Evolutionary conservation across 2,329 filamentous ascomycete species (phyloP).

Genomic region (Chaetomiaceae sp.): DNA sequence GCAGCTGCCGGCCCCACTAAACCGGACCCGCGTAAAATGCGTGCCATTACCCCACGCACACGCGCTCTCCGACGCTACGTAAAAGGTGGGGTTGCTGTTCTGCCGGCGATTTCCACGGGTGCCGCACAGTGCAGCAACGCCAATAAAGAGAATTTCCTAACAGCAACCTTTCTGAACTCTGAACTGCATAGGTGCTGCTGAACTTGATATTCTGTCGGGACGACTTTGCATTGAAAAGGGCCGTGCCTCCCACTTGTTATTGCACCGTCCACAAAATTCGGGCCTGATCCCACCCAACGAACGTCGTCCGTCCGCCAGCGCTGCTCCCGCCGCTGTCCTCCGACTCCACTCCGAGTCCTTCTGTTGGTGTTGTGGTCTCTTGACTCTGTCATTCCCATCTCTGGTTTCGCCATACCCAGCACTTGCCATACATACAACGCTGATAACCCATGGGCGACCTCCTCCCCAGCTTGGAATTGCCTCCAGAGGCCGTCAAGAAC

Average conservation of each 20-base stretch:
- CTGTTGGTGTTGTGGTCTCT: no score
- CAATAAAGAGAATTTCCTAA: conserved; percentile 11
- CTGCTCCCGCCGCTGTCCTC: not conserved
- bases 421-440: not conserved
- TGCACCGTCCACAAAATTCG: not conserved
- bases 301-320: no score
- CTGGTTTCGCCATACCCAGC: not conserved
- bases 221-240: not conserved
- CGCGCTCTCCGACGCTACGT: conserved; percentile 7
- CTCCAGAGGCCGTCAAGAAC: conserved; percentile 18
- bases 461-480: conserved; percentile 20
- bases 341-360: conserved; percentile 1
- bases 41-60: conserved; percentile 15
- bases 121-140: conserved; percentile 5
- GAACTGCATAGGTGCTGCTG: no score
- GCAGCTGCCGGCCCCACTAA: conserved; percentile 15
- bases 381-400: not conserved
- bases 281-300: not conserved
- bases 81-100: conserved; percentile 19
- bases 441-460: conserved; percentile 20
- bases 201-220: no score
- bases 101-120: no score
- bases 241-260: not conserved
- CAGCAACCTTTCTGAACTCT: no score
- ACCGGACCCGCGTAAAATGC: not conserved